These are phyloP conservation scores for Calonectria pauciramosa DNA, from an alignment of 2,329 filamentous ascomycete genomes.

Conservation along the genomic window DNA sequence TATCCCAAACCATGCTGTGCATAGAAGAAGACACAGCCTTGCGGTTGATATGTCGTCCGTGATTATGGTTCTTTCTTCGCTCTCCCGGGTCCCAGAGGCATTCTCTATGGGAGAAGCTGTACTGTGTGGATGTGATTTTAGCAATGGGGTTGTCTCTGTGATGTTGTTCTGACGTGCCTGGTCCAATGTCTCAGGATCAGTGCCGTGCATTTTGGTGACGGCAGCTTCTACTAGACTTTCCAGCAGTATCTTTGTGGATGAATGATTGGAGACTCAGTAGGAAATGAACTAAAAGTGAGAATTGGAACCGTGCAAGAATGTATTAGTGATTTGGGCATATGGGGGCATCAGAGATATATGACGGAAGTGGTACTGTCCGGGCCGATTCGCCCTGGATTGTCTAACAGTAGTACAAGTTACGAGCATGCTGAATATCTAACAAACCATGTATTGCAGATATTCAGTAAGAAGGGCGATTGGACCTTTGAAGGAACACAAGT, in stretches of 20 bases:
- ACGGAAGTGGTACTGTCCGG: not conserved
- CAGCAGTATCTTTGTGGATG: not conserved
- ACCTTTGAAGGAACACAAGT: too few species aligned
- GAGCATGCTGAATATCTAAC: not conserved
- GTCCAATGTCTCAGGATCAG: not conserved
- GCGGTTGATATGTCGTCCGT: not conserved
- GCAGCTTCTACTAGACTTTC: not conserved
- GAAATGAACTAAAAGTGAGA: not conserved
- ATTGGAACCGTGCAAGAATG: not conserved
- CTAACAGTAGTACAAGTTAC: not conserved
- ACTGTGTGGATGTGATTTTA: not conserved
- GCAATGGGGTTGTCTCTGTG: not conserved
- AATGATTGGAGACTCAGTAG: not conserved
- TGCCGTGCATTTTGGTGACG: not conserved
- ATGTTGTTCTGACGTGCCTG: not conserved
- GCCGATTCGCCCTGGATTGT: not conserved
- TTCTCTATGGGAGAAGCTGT: not conserved
- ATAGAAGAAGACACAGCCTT: not conserved
- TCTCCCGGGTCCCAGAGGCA: not conserved
- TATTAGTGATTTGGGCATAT: not conserved
- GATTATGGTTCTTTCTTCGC: not conserved
- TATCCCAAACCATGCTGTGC: not conserved
- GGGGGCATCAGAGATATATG: not conserved
- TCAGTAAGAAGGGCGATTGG: too few species aligned
- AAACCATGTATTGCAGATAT: too few species aligned